These are phyloP conservation scores for Cystobasidium ongulense DNA, from an alignment of 768 basidiomycete species.

Conservation along the genomic window DNA sequence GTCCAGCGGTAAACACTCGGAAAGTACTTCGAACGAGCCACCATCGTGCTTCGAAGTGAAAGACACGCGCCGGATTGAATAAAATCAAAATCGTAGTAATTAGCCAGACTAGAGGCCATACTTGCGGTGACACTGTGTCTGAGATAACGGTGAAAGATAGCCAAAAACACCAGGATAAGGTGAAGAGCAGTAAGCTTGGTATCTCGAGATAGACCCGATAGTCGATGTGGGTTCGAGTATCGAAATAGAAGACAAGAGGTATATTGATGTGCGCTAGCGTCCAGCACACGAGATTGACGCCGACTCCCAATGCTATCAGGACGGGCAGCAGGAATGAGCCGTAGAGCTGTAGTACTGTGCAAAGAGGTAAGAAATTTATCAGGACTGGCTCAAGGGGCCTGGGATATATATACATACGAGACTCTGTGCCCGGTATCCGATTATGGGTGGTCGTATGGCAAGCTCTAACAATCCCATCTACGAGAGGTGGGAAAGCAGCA, in stretches of 20 bases:
- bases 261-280: slow-evolving; percentile 72
- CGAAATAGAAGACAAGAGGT: slow-evolving; percentile 67
- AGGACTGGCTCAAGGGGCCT: too few relatives aligned
- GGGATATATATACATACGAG: slow-evolving; percentile 22
- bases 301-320: slow-evolving; percentile 66
- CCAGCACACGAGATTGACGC: slow-evolving; percentile 77
- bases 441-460: background rate
- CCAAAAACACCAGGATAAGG: slow-evolving; percentile 61
- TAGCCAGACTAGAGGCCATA: slow-evolving; percentile 78
- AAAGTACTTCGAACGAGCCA: slow-evolving; percentile 67
- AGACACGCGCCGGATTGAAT: slow-evolving; percentile 66
- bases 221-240: slow-evolving; percentile 57
- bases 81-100: slow-evolving; percentile 55
- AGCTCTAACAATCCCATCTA: slow-evolving; percentile 36
- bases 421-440: slow-evolving; percentile 2
- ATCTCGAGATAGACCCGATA: slow-evolving; percentile 69
- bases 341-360: slow-evolving; percentile 68
- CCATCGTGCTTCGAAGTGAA: slow-evolving; percentile 60
- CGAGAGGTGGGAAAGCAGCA: slow-evolving; percentile 24
- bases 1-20: slow-evolving; percentile 61
- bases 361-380: too few relatives aligned
- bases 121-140: slow-evolving; percentile 54
- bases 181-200: slow-evolving; percentile 62
- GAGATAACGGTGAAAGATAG: slow-evolving; percentile 62
- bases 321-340: slow-evolving; percentile 64